Evolutionary conservation across 495 filamentous ascomycete species (phyloP).

Genomic region (Penicillium egyptiacum): DNA sequence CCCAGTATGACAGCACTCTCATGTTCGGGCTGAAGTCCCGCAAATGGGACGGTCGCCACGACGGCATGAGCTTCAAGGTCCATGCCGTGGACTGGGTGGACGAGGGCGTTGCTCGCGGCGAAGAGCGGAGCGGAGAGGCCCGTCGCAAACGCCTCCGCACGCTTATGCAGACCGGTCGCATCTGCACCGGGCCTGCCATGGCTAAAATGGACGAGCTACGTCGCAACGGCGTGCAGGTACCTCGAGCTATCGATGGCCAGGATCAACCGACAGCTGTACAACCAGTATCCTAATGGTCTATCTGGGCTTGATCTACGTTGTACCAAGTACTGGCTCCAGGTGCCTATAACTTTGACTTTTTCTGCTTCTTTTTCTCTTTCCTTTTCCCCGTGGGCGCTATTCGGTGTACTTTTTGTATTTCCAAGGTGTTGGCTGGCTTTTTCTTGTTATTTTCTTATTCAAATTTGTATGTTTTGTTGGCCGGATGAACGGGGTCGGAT

Average conservation of each 20-base stretch:
- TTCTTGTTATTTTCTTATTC: neutral
- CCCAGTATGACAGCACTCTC: constrained; percentile 70
- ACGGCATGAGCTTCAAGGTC: constrained; percentile 88
- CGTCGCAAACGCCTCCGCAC: constrained; percentile 59
- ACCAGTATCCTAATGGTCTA: constrained; percentile 35
- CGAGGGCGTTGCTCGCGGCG: constrained; percentile 62
- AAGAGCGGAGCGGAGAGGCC: constrained; percentile 62
- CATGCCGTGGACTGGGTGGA: constrained; percentile 77
- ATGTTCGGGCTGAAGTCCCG: constrained; percentile 79
- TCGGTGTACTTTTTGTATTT: constrained; percentile 18
- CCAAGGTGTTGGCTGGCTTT: constrained; percentile 20
- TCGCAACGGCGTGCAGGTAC: constrained; percentile 35
- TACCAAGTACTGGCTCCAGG: neutral
- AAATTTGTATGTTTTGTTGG: constrained; percentile 6
- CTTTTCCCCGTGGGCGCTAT: neutral
- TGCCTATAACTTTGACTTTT: neutral
- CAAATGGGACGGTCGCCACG: constrained; percentile 66
- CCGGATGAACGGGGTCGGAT: constrained; percentile 31
- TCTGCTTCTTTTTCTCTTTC: neutral
- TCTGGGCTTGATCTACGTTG: neutral
- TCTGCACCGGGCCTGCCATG: constrained; percentile 48
- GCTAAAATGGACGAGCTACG: constrained; percentile 46
- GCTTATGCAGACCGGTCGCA: constrained; percentile 47
- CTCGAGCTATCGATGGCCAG: constrained; percentile 33
- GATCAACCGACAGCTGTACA: constrained; percentile 34